Conservation (phyloP, 345 rosid genomes). For the Corchorus olitorius region DNA sequence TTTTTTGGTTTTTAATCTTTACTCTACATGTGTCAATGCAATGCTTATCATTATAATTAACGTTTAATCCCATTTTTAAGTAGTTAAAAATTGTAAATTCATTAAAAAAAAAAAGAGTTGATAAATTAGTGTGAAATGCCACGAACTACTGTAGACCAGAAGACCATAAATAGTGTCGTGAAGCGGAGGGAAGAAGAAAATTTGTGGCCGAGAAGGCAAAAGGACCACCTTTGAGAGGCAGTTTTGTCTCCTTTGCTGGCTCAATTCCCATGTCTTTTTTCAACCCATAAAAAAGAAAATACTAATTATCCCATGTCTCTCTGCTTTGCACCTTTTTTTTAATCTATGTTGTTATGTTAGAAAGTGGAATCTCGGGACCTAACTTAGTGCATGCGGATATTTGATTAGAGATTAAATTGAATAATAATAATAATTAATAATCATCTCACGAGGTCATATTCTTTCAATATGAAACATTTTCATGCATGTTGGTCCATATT, state of each 20-base stretch:
- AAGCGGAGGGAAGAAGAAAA: neutral
- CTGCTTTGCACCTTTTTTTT: neutral
- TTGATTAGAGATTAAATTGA: neutral
- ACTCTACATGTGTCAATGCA: too few species aligned
- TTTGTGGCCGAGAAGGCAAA: neutral
- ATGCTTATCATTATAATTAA: too few species aligned
- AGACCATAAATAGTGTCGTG: neutral
- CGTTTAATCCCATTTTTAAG: too few species aligned
- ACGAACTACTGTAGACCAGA: neutral
- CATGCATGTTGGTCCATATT: neutral
- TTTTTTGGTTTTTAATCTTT: too few species aligned
- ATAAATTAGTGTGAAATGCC: neutral
- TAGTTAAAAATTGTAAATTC: too few species aligned
- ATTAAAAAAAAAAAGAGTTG: too few species aligned
- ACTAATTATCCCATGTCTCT: neutral
- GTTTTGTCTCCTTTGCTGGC: slow-evolving; percentile 1
- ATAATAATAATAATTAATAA: too few species aligned
- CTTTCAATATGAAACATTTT: neutral
- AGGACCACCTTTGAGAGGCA: neutral
- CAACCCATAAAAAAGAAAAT: neutral
- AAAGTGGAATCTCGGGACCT: slow-evolving; percentile 7
- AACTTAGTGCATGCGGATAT: neutral
- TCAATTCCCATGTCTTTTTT: neutral
- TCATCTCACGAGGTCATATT: neutral
- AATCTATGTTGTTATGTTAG: too few species aligned